These are phyloP conservation scores for Larix kaempferi DNA, from an alignment of 75 land plant species.

Conservation along the genomic window DNA sequence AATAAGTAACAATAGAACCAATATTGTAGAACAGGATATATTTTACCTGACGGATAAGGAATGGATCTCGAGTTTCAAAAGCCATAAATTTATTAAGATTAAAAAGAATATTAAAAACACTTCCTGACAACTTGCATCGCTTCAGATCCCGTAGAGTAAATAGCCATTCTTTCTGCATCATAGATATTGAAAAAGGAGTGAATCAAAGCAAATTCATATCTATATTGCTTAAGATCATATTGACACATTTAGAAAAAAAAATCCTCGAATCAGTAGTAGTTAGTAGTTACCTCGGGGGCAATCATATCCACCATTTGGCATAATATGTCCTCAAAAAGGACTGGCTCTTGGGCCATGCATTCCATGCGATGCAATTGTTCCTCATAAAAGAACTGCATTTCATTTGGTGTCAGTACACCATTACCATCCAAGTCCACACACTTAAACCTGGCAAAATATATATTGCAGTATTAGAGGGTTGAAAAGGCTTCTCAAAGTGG, in stretches of 20 bases:
- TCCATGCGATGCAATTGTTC: constrained; percentile 99
- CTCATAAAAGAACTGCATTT: constrained; percentile 97
- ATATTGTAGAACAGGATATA: not conserved
- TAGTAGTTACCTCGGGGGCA: constrained; percentile 61
- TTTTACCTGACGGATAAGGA: constrained; percentile 89
- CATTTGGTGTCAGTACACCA: constrained; percentile 85
- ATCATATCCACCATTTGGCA: constrained; percentile 99
- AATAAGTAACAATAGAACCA: not conserved
- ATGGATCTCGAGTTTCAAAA: constrained; percentile 96
- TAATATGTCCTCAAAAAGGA: constrained; percentile 93
- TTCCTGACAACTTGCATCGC: constrained; percentile 87
- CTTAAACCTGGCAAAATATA: constrained; percentile 73
- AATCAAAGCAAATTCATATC: not conserved
- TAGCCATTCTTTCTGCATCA: constrained; percentile 70
- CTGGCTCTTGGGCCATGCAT: constrained; percentile 98
- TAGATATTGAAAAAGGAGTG: not conserved
- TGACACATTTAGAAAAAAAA: not conserved
- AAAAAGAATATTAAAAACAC: constrained; percentile 89
- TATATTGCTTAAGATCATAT: no score
- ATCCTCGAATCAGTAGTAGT: not conserved
- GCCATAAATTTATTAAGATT: constrained; percentile 97
- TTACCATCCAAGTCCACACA: constrained; percentile 97
- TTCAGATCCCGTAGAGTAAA: constrained; percentile 81
- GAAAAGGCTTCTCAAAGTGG: not conserved
- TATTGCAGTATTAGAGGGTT: not conserved